Conservation (phyloP, 2,329 filamentous ascomycete genomes). For the Xylariaceae sp. region DNA sequence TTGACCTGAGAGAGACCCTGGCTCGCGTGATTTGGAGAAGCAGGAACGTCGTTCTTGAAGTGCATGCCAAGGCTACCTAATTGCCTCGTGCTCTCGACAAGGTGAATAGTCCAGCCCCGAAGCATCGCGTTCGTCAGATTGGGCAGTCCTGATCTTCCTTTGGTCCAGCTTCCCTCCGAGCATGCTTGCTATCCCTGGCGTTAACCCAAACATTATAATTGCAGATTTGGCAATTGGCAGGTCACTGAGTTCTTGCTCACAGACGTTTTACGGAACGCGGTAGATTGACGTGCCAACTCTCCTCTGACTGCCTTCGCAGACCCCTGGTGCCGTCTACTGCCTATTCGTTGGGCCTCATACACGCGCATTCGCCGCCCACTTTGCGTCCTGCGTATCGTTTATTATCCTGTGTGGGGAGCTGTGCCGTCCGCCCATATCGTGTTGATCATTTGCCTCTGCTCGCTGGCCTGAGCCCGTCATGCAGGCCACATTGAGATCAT, state of each 20-base stretch:
- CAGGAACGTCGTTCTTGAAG: slow-evolving; percentile 33
- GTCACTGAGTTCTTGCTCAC: slow-evolving; percentile 23
- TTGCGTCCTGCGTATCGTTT: slow-evolving; percentile 30
- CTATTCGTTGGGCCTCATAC: slow-evolving; percentile 29
- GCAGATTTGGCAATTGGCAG: slow-evolving; percentile 18
- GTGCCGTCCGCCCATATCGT: slow-evolving; percentile 38
- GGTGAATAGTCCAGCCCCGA: slow-evolving; percentile 26
- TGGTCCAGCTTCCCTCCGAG: slow-evolving; percentile 39
- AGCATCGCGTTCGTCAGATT: slow-evolving; percentile 33
- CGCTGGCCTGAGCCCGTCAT: slow-evolving; percentile 38
- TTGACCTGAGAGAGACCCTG: slow-evolving; percentile 32
- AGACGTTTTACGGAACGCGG: slow-evolving; percentile 24
- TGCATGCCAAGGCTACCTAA: slow-evolving; percentile 41
- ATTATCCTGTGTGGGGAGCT: slow-evolving; percentile 29
- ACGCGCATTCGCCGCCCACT: slow-evolving; percentile 39
- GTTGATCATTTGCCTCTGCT: slow-evolving; percentile 35
- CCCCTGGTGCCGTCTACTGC: slow-evolving; percentile 33
- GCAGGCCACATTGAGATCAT: slow-evolving; percentile 38
- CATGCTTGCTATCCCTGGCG: slow-evolving; percentile 30
- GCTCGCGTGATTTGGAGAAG: slow-evolving; percentile 32
- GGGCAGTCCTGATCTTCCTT: slow-evolving; percentile 37
- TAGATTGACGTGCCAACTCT: slow-evolving; percentile 33
- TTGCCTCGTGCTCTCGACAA: slow-evolving; percentile 29
- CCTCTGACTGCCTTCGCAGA: slow-evolving; percentile 20
- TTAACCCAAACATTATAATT: slow-evolving; percentile 32